Evolutionary conservation across 1,139 yeast species (phyloP).

Genomic region (Yamadazyma songkhlaensis): DNA sequence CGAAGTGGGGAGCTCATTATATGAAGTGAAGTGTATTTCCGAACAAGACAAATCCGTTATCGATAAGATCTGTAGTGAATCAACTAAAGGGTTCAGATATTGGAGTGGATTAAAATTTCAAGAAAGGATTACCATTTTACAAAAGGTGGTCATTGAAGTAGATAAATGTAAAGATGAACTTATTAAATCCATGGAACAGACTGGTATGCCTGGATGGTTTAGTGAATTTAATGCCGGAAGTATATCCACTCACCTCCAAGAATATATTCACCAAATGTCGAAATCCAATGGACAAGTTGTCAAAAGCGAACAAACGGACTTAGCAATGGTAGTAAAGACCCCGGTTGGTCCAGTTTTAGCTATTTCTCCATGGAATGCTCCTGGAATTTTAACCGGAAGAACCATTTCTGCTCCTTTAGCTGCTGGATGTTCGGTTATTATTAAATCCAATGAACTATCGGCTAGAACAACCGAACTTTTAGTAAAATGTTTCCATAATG

Average conservation of each 20-base stretch:
- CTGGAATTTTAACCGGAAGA: slow-evolving; percentile 37
- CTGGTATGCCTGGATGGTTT: slow-evolving; percentile 39
- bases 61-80: slow-evolving; percentile 15
- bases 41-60: slow-evolving; percentile 2
- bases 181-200: slow-evolving; percentile 26
- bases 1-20: neutral
- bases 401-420: slow-evolving; percentile 43
- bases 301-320: slow-evolving; percentile 18
- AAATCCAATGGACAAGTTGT: slow-evolving; percentile 23
- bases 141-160: slow-evolving; percentile 17
- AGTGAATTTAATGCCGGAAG: slow-evolving; percentile 33
- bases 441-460: slow-evolving; percentile 38
- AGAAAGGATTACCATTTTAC: slow-evolving; percentile 20
- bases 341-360: slow-evolving; percentile 47
- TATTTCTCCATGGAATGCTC: slow-evolving; percentile 51
- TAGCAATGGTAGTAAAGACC: slow-evolving; percentile 29
- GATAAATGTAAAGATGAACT: slow-evolving; percentile 15
- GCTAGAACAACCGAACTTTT: slow-evolving; percentile 28
- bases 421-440: slow-evolving; percentile 50
- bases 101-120: slow-evolving; percentile 21
- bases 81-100: slow-evolving; percentile 25
- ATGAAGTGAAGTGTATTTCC: slow-evolving; percentile 8
- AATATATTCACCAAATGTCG: slow-evolving; percentile 20
- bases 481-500: slow-evolving; percentile 31
- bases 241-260: slow-evolving; percentile 21